A percentile compares a stretch with the other conserved stretches of the same genome.
Conservation (phyloP, 257 asterid genomes). For the Dorcoceras hygrometricum region DNA sequence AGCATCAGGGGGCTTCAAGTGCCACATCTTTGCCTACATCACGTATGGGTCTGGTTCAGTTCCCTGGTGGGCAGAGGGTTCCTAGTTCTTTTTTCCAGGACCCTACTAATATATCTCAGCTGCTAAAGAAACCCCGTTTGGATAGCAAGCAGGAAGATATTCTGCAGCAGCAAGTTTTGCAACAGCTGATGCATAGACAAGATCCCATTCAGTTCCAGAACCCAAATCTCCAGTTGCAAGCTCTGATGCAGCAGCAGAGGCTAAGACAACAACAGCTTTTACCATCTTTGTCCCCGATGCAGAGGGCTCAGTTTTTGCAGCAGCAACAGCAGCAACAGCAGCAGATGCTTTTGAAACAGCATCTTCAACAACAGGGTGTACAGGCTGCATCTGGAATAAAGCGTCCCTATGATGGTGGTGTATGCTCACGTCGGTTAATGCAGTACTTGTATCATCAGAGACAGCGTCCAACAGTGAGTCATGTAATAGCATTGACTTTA, state of each 20-base stretch:
- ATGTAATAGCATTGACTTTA: conserved; percentile 9
- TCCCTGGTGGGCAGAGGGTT: conserved; percentile 51
- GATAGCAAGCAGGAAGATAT: conserved; percentile 90
- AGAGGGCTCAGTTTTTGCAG: conserved; percentile 78
- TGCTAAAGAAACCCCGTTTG: conserved; percentile 88
- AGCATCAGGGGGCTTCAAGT: conserved; percentile 73
- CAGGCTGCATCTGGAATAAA: conserved; percentile 65
- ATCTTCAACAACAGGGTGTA: conserved; percentile 64
- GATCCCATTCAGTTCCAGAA: conserved; percentile 67
- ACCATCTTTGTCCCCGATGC: conserved; percentile 78
- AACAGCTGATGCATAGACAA: conserved; percentile 70
- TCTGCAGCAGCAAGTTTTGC: conserved; percentile 80
- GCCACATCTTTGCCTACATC: conserved; percentile 75
- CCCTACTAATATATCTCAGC: conserved; percentile 55
- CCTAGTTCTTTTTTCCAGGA: conserved; percentile 69
- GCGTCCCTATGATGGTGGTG: conserved; percentile 83
- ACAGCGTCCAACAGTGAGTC: conserved; percentile 88
- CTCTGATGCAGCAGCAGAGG: conserved; percentile 82
- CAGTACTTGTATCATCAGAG: conserved; percentile 93
- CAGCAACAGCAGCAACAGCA: conserved; percentile 76
- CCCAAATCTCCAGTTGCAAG: conserved; percentile 75
- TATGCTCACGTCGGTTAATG: conserved; percentile 93
- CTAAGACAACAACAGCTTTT: conserved; percentile 69
- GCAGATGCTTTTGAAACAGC: conserved; percentile 66
- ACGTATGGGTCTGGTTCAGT: conserved; percentile 63